Evolutionary conservation across 371 early-diverging fungal species (phyloP).

Genomic region (Capniomyces stellatus): DNA sequence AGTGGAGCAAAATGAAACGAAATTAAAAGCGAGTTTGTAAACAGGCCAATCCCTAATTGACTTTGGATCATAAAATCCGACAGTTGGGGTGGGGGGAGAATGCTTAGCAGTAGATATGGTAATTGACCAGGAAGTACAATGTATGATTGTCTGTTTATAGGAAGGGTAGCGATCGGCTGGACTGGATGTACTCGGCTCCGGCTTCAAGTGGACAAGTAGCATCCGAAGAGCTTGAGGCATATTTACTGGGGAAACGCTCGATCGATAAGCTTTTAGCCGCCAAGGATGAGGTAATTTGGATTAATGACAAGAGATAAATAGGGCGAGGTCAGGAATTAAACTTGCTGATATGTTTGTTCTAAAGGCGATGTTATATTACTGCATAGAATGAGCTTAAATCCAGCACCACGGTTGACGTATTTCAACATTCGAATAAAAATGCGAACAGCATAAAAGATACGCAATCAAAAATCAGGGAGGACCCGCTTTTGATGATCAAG

Average conservation of each 20-base stretch:
- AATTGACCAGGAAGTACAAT: no score
- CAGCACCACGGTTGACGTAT: conserved; percentile 7
- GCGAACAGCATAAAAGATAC: conserved; percentile 70
- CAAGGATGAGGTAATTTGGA: conserved; percentile 16
- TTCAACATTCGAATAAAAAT: conserved; percentile 24
- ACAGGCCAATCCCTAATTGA: no score
- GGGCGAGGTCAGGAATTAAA: no score
- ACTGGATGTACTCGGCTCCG: conserved; percentile 90
- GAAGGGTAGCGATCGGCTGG: conserved; percentile 52
- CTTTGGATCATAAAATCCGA: no score
- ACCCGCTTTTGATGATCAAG: conserved; percentile 77
- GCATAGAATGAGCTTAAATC: conserved; percentile 8
- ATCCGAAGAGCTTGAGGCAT: conserved; percentile 65
- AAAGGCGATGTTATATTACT: no score
- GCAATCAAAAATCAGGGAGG: conserved; percentile 73
- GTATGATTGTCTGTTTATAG: not conserved
- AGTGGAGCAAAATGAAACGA: no score
- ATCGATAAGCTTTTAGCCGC: conserved; percentile 38
- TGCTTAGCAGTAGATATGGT: no score
- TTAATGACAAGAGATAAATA: conserved; percentile 7
- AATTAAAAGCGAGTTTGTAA: no score
- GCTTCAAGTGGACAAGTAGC: conserved; percentile 29
- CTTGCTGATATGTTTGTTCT: no score
- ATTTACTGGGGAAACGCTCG: conserved; percentile 68
- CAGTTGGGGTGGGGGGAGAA: no score